Base-by-base conservation (phyloP, 768 basidiomycete genomes). In the Podaxis sp. region DNA sequence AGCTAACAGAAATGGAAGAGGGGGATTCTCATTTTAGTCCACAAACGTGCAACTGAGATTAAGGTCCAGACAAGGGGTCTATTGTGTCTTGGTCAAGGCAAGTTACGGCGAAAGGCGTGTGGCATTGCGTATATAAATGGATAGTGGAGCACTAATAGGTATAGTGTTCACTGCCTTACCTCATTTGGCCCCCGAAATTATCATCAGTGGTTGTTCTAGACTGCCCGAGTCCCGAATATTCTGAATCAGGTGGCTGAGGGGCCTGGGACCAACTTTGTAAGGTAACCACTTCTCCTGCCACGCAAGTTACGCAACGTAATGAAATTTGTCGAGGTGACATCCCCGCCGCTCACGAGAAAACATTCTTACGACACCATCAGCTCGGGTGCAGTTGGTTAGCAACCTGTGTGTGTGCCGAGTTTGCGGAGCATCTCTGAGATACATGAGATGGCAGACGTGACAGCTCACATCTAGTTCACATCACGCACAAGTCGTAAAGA, bases 331-430 rank as follows among this genome's bases (percentile, higher is more conserved):
- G 23, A 23, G 47, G 4, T 48, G 25, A 25, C 25, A 27, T 13
- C 47, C 47, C 11, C 21, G 47, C 18, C 11, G 25, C 21, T 21
- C 47, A 48, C 47, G 7, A 32, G 7, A 32, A 21, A 32, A 9
- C 32, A 9, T 47, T 32, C 25, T 47, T 37, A 57, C 56, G 35
- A 57, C 32, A 56, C 7, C 25, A 46, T 35, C 55, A 16, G n/a
- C 3, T 11, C 56, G 56, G 56, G 35, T 57, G 47, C 56, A 57
- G 35, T 57, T 57, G 56, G 46, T 2, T 57, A 37, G 47, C 56
- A 57, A 57, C 56, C 25, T 16, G 28, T 7, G 27, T 7, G 27
- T 35, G 25, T 23, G 11, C 47, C 47, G 47, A 48, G 18, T 48
- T 18, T 23, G 21, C 25, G 54, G 54, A 55, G 38, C 54, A 16